Base-by-base conservation (phyloP, 768 basidiomycete genomes). In the Obba rivulosa region DNA sequence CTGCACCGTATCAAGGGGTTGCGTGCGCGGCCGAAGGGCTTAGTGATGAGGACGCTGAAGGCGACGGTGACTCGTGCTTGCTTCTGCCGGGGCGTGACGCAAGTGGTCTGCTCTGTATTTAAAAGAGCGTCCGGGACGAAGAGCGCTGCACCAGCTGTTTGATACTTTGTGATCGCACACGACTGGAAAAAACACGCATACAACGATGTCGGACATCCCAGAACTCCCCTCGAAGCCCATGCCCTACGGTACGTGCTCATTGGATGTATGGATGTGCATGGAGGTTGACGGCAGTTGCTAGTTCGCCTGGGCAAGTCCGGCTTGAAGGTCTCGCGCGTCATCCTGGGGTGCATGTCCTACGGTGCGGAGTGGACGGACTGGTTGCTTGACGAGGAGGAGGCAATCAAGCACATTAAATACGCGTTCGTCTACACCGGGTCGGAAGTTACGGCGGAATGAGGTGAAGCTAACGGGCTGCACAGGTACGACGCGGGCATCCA, bases 271-370 rank as follows among this genome's bases (percentile, higher is more conserved):
- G 13, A 31, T 13, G 4, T 38, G 37, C 5, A 31, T 24, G 23
- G 10, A 44, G 22, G 23, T 7, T 25, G 4, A 18, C 36, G 3
- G n/a, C 22, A 35, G 9, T 31, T 22, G 38, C 8, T 16, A 69
- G 68, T 69, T 14, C 61, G 69, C 22, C 61, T 70, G 16, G 75
- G 83, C 65, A 57, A 68, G 37, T 71, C 69, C 5, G 75, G 70
- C 11, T 58, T 71, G 18, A 68, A 70, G 49, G 67, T 71, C 10
- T 69, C 66, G 13, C 64, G 56, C 54, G 61, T 71, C 22, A 69
- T 71, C 41, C 53, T 71, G n/a, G 62, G 62, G 4, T 49, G 48
- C 13, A 56, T 58, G 52, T 45, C 46, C 31, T 57, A 55, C 46
- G 54, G 54, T 23, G 17, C 23, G 20, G 50, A 49, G 2, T 48